phyloP scores from a whole-genome alignment of 768 basidiomycete genomes.

The Suillus tomentosus region DNA sequence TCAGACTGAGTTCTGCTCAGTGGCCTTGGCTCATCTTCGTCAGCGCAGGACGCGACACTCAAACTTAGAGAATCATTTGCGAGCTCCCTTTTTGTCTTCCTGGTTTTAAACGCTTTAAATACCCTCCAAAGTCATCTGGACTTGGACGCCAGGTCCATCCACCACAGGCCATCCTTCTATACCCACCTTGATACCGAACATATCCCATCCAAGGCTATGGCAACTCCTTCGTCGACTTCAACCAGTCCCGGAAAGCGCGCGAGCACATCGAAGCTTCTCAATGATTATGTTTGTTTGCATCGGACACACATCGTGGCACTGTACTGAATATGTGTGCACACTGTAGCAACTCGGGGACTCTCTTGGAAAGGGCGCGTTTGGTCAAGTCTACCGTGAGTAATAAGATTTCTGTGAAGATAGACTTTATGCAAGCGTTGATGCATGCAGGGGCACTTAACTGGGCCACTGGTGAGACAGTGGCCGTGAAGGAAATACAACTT shows the following conservation, averaged over 20 bases:
- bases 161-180: slow-evolving; percentile 9
- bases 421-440: slow-evolving; percentile 13
- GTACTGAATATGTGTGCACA: slow-evolving; percentile 8
- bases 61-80: slow-evolving; percentile 16
- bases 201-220: slow-evolving; percentile 22
- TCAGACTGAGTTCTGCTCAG: slow-evolving; percentile 19
- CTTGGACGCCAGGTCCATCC: slow-evolving; percentile 2
- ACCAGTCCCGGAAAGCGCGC: slow-evolving; percentile 30
- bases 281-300: slow-evolving; percentile 57
- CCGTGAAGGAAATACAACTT: slow-evolving; percentile 96
- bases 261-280: slow-evolving; percentile 53
- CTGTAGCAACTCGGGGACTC: slow-evolving; percentile 91
- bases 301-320: slow-evolving; percentile 10
- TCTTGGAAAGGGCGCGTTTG: slow-evolving; percentile 95
- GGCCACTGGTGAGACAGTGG: slow-evolving; percentile 97
- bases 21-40: slow-evolving; percentile 23
- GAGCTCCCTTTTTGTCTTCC: slow-evolving; percentile 18
- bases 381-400: slow-evolving; percentile 91
- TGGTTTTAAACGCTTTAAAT: slow-evolving; percentile 2
- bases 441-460: slow-evolving; percentile 81
- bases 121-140: slow-evolving; percentile 1
- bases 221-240: slow-evolving; percentile 20
- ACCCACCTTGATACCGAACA: slow-evolving; percentile 7
- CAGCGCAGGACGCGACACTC: slow-evolving; percentile 41
- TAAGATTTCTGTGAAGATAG: neutral